phyloP scores from a whole-genome alignment of 768 basidiomycete genomes.

The Auricularia sp. region DNA sequence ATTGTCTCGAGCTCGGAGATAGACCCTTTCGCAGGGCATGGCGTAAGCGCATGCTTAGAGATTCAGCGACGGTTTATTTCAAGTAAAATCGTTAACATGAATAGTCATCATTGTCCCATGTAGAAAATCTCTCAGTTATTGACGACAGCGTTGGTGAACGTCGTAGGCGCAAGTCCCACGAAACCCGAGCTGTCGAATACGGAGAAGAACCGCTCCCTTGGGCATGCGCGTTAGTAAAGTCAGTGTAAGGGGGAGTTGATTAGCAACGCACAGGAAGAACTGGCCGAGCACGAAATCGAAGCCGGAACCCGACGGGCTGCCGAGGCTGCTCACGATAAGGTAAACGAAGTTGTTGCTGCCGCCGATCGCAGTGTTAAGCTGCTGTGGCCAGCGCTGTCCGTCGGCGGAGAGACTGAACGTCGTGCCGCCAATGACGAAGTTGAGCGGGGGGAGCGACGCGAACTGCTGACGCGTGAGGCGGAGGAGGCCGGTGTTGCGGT shows the following conservation, averaged over 20 bases:
- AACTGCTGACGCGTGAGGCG: conserved; percentile 42
- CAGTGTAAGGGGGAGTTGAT: no score
- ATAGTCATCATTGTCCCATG: no score
- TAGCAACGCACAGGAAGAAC: background rate
- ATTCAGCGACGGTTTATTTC: no score
- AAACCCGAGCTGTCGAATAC: background rate
- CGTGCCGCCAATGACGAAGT: conserved; percentile 43
- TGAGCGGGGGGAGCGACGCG: conserved; percentile 36
- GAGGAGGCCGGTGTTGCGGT: conserved; percentile 45
- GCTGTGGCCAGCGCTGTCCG: conserved; percentile 61
- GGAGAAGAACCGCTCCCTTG: background rate
- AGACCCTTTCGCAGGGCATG: no score
- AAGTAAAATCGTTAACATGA: no score
- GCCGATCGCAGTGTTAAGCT: conserved; percentile 46
- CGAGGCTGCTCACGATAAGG: conserved; percentile 24
- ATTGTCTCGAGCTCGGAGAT: no score
- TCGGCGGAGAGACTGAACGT: conserved; percentile 51
- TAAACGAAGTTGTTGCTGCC: conserved; percentile 43
- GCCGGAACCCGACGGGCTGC: conserved; percentile 32
- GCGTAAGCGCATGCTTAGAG: no score
- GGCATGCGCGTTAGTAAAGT: no score
- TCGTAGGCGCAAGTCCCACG: background rate
- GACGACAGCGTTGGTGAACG: background rate
- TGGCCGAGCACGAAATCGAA: conserved; percentile 43
- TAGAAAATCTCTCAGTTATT: background rate